These are phyloP conservation scores for Geranium incanum DNA, from an alignment of 441 rosid genomes.

Conservation along the genomic window DNA sequence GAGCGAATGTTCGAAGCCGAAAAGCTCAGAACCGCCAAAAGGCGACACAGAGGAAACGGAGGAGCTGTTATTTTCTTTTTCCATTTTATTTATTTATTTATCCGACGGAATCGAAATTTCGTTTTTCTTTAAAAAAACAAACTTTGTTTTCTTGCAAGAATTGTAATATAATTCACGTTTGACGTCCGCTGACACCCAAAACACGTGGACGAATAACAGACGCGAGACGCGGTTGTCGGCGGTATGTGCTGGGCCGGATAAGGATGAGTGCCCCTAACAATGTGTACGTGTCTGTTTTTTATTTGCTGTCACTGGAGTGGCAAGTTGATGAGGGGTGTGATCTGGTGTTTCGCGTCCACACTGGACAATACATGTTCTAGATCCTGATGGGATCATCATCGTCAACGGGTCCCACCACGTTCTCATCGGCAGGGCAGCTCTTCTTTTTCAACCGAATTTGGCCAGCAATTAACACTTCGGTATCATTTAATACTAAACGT, in stretches of 20 bases:
- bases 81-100: too few relatives aligned
- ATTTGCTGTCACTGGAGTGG: not conserved
- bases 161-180: not conserved
- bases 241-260: not conserved
- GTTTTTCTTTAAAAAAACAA: too few relatives aligned
- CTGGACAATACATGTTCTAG: too few relatives aligned
- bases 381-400: too few relatives aligned
- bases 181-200: not conserved
- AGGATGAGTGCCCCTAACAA: not conserved
- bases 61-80: not conserved
- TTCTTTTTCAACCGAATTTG: not conserved
- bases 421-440: not conserved
- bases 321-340: not conserved
- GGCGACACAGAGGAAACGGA: not conserved
- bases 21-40: conserved; percentile 1
- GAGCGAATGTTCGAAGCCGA: not conserved
- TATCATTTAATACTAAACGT: too few relatives aligned
- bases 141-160: not conserved
- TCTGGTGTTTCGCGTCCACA: not conserved
- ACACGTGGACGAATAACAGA: not conserved
- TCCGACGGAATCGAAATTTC: not conserved
- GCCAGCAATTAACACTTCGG: not conserved
- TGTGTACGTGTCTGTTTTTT: too few relatives aligned
- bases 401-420: not conserved
- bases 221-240: not conserved